A percentile compares a stretch with the other conserved stretches of the same genome.
These are phyloP conservation scores for Zygosaccharomyces kombuchaensis DNA, from an alignment of 805 yeast genomes.

Conservation along the genomic window DNA sequence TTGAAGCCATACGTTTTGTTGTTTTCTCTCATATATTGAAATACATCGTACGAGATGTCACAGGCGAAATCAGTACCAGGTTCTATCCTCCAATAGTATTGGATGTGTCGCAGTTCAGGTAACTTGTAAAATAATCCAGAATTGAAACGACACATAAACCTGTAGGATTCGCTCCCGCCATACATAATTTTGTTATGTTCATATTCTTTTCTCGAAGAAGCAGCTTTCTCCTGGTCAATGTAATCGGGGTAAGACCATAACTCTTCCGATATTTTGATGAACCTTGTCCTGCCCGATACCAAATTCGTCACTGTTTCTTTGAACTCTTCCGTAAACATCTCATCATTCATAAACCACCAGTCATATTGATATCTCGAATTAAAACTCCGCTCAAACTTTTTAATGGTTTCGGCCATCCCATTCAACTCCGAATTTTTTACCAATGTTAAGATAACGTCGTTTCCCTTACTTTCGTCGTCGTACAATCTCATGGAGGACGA, in stretches of 20 bases:
- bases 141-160: conserved; percentile 90
- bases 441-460: conserved; percentile 78
- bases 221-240: conserved; percentile 37
- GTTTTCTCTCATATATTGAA: conserved; percentile 63
- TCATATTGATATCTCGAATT: conserved; percentile 93
- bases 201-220: conserved; percentile 70
- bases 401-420: conserved; percentile 69
- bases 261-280: conserved; percentile 56
- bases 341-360: conserved; percentile 85
- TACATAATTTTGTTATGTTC: conserved; percentile 71
- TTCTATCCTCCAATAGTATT: conserved; percentile 97
- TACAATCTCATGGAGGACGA: not conserved
- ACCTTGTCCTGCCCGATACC: conserved; percentile 61
- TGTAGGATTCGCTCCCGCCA: conserved; percentile 78
- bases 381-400: conserved; percentile 77
- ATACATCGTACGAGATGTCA: conserved; percentile 90
- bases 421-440: conserved; percentile 75
- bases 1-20: conserved; percentile 83
- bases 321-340: conserved; percentile 68
- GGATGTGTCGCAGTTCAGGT: conserved; percentile 59
- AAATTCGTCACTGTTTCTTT: conserved; percentile 45
- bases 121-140: conserved; percentile 81
- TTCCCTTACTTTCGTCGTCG: conserved; percentile 25
- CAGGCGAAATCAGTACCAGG: conserved; percentile 88
- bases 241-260: conserved; percentile 66